Conservation (phyloP, 176 grass and related monocot species). For the Rhynchospora breviuscula region DNA sequence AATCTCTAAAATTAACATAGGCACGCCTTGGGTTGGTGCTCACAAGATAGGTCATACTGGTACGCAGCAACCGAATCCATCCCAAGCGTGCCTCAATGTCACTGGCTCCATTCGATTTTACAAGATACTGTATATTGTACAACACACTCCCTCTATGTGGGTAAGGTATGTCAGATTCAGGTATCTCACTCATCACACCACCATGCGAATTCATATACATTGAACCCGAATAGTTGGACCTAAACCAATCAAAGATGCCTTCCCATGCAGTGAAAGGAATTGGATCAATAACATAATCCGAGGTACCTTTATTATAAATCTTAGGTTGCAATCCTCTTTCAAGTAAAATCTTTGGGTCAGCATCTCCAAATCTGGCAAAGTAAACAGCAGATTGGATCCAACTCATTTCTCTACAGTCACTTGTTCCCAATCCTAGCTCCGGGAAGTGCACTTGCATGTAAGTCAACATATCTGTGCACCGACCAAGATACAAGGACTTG, state of each 20-base stretch:
- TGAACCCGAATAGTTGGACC: constrained; percentile 20
- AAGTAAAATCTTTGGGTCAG: constrained; percentile 29
- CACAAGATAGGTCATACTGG: constrained; percentile 32
- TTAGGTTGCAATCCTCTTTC: constrained; percentile 29
- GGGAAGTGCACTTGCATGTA: constrained; percentile 30
- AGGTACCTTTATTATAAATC: constrained; percentile 39
- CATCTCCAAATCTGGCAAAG: constrained; percentile 33
- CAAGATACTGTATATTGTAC: constrained; percentile 49
- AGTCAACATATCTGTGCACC: not conserved
- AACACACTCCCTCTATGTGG: constrained; percentile 53
- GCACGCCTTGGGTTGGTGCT: constrained; percentile 47
- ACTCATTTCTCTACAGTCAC: constrained; percentile 52
- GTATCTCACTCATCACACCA: constrained; percentile 37
- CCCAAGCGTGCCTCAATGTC: constrained; percentile 15
- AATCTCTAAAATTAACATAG: constrained; percentile 60
- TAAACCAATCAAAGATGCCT: constrained; percentile 29
- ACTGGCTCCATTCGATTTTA: constrained; percentile 5
- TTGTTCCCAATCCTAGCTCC: constrained; percentile 24
- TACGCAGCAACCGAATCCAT: constrained; percentile 42
- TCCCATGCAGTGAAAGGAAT: constrained; percentile 34
- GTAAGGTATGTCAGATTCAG: constrained; percentile 35
- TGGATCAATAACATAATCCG: constrained; percentile 46
- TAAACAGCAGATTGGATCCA: constrained; percentile 44
- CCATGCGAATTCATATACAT: constrained; percentile 45
- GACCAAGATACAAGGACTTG: not conserved